A percentile compares a stretch with the other conserved stretches of the same genome.
Conservation (phyloP, 371 early-diverging fungal genomes). For the Mortierella polycephala region DNA sequence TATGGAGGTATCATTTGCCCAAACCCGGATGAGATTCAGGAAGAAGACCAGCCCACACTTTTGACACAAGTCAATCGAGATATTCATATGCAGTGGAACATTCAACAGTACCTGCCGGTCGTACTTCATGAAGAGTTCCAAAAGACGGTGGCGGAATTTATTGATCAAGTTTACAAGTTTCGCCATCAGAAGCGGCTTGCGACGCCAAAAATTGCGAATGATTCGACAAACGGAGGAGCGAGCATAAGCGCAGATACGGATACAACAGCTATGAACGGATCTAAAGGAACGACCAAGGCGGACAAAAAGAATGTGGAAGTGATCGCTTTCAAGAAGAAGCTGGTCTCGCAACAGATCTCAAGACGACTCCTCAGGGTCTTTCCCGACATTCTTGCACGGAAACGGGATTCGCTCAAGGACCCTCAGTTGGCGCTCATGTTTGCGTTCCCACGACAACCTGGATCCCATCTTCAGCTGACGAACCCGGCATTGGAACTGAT, state of each 20-base stretch:
- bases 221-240: constrained; percentile 18
- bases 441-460: constrained; percentile 76
- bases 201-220: constrained; percentile 6
- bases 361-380: constrained; percentile 63
- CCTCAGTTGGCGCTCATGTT: constrained; percentile 39
- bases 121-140: constrained; percentile 77
- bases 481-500: constrained; percentile 78
- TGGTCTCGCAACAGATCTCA: constrained; percentile 61
- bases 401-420: constrained; percentile 46
- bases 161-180: constrained; percentile 63
- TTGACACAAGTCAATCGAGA: constrained; percentile 28
- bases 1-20: constrained; percentile 78
- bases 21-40: constrained; percentile 43
- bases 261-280: neutral
- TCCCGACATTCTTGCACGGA: constrained; percentile 42
- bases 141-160: constrained; percentile 62
- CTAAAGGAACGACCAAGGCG: constrained; percentile 20
- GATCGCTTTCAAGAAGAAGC: constrained; percentile 54
- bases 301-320: constrained; percentile 43
- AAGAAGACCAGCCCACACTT: constrained; percentile 32
- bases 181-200: constrained; percentile 37
- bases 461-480: constrained; percentile 67
- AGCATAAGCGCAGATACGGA: constrained; percentile 5
- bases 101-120: constrained; percentile 85
- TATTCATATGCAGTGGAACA: constrained; percentile 88